Evolutionary conservation across 345 rosid species (phyloP).

Genomic region (Citrus maxima): DNA sequence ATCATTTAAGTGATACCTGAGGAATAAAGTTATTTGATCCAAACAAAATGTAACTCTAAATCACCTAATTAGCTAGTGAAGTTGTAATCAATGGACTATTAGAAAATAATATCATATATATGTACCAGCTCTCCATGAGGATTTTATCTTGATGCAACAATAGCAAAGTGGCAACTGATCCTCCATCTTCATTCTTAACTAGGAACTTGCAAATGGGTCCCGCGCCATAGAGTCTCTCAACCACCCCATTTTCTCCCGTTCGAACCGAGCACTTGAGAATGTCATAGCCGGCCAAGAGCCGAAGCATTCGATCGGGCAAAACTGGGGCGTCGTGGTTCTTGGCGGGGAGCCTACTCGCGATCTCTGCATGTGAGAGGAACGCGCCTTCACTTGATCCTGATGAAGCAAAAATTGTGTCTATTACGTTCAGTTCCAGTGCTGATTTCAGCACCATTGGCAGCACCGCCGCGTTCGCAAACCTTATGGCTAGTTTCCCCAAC

Average conservation of each 20-base stretch:
- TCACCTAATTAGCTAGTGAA: no score
- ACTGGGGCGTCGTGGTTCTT: constrained; percentile 36
- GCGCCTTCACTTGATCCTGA: no score
- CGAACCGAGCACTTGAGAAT: constrained; percentile 22
- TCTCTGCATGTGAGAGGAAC: constrained; percentile 35
- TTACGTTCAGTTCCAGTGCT: constrained; percentile 38
- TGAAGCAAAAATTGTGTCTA: constrained; percentile 32
- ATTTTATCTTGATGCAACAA: constrained; percentile 37
- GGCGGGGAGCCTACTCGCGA: constrained; percentile 32
- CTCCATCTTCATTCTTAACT: constrained; percentile 22
- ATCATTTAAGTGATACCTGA: constrained; percentile 31
- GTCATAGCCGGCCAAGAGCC: constrained; percentile 40
- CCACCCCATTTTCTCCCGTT: constrained; percentile 1
- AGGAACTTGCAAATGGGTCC: constrained; percentile 44
- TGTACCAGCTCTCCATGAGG: constrained; percentile 41
- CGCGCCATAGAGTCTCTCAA: constrained; percentile 30
- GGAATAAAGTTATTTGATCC: no score
- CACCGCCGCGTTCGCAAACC: neutral
- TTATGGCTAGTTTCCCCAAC: neutral
- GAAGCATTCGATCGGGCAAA: constrained; percentile 47
- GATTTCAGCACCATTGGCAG: constrained; percentile 29
- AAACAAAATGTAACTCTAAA: no score
- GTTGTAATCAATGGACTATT: no score
- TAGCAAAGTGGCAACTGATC: constrained; percentile 35
- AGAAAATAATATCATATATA: no score